Evolutionary conservation across 768 basidiomycete species (phyloP).

Genomic region (Panus rudis): DNA sequence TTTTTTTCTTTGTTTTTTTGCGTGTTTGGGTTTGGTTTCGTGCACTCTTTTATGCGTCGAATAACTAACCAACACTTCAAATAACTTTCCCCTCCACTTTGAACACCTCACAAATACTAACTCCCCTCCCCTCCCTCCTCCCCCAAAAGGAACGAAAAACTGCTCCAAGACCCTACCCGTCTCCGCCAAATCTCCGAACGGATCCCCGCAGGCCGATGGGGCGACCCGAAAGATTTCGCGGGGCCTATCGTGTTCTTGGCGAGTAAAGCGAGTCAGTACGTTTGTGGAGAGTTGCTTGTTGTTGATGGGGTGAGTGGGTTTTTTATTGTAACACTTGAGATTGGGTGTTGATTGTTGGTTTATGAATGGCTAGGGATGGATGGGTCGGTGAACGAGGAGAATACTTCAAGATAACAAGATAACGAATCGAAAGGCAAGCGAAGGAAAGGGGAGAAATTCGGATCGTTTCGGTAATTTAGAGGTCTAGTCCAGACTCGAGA

Average conservation of each 20-base stretch:
- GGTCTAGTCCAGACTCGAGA: too few species aligned
- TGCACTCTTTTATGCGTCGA: too few species aligned
- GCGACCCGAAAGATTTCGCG: constrained; percentile 56
- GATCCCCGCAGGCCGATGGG: constrained; percentile 67
- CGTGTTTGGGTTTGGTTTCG: background rate
- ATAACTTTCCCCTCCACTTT: background rate
- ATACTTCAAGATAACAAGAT: too few species aligned
- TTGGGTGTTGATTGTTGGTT: constrained; percentile 16
- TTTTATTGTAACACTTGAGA: constrained; percentile 5
- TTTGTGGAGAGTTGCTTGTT: constrained; percentile 60
- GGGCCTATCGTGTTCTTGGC: constrained; percentile 64
- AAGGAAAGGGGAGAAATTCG: too few species aligned
- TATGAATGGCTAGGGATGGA: background rate
- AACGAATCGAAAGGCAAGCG: too few species aligned
- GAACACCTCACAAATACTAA: background rate
- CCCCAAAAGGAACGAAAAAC: constrained; percentile 50
- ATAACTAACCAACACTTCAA: too few species aligned
- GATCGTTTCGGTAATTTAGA: too few species aligned
- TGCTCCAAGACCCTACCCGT: constrained; percentile 54
- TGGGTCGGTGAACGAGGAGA: constrained; percentile 4
- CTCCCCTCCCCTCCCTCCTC: background rate
- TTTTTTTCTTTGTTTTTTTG: constrained; percentile 11
- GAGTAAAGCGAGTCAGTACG: constrained; percentile 55
- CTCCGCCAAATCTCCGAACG: constrained; percentile 63
- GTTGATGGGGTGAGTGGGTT: constrained; percentile 56